A percentile compares a stretch with the other conserved stretches of the same genome.
phyloP scores from a whole-genome alignment of 495 filamentous ascomycete species.

The Podospora pseudopauciseta region DNA sequence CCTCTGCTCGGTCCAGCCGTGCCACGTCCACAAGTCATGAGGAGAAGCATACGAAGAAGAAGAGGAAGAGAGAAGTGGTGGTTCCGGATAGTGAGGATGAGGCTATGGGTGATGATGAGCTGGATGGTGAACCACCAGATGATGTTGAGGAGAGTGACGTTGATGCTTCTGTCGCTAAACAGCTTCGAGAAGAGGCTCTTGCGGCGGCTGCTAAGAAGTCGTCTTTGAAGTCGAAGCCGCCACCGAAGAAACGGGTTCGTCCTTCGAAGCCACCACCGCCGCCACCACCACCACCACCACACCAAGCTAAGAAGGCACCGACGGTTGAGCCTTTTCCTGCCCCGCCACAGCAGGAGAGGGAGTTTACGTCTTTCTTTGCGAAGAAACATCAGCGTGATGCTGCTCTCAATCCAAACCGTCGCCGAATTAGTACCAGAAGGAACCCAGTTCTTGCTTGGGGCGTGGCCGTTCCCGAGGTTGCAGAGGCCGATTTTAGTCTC shows the following conservation, averaged over 20 bases:
- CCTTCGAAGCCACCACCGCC: conserved; percentile 2
- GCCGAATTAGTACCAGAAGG: conserved; percentile 8
- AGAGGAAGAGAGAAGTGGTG: conserved; percentile 24
- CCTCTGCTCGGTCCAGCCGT: not conserved
- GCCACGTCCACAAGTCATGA: conserved; percentile 14
- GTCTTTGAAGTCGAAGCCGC: conserved; percentile 8
- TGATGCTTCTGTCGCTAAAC: conserved; percentile 67
- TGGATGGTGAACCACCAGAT: conserved; percentile 31
- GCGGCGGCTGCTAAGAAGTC: conserved; percentile 31
- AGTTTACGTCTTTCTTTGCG: conserved; percentile 81
- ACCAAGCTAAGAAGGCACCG: not conserved
- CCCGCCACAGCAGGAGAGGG: conserved; percentile 56
- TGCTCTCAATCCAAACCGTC: conserved; percentile 59
- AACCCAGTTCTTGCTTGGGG: conserved; percentile 63
- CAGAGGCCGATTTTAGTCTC: conserved; percentile 66
- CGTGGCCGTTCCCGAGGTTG: conserved; percentile 68
- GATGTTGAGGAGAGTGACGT: conserved; percentile 55
- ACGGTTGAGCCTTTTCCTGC: conserved; percentile 9
- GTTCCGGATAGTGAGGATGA: conserved; percentile 26
- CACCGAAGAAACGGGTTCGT: conserved; percentile 3
- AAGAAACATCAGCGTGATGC: conserved; percentile 73
- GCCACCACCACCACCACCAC: too few species aligned
- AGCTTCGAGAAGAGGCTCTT: conserved; percentile 69
- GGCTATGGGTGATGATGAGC: conserved; percentile 28
- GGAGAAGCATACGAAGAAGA: conserved; percentile 20